A percentile compares a stretch with the other conserved stretches of the same genome.
phyloP scores from a whole-genome alignment of 78 protist species.

The Cyanophora paradoxa region DNA sequence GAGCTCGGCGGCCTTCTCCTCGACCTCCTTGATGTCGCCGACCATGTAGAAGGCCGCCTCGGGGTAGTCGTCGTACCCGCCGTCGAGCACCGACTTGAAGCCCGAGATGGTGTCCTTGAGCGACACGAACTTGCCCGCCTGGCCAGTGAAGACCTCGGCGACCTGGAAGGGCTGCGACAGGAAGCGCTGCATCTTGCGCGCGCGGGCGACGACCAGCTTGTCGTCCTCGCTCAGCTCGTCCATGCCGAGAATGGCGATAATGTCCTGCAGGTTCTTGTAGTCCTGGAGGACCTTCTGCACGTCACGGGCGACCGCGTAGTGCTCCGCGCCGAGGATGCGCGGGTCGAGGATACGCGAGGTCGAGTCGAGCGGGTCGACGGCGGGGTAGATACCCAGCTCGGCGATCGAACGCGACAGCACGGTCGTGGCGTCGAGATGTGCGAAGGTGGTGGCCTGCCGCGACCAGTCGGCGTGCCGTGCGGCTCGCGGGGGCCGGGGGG shows the following conservation, averaged over 20 bases:
- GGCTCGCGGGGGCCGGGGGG: too few relatives aligned
- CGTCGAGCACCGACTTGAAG: slow-evolving; percentile 77
- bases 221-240: slow-evolving; percentile 96
- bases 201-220: slow-evolving; percentile 91
- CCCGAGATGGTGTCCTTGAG: slow-evolving; percentile 77
- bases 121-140: slow-evolving; percentile 81
- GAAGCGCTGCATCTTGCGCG: slow-evolving; percentile 95
- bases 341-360: slow-evolving; percentile 95
- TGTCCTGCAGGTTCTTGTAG: slow-evolving; percentile 96
- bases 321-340: slow-evolving; percentile 72
- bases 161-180: slow-evolving; percentile 98
- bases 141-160: slow-evolving; percentile 96
- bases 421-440: slow-evolving; percentile 98
- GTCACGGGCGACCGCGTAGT: slow-evolving; percentile 71
- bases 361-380: slow-evolving; percentile 97
- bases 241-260: slow-evolving; percentile 97
- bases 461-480: too few relatives aligned
- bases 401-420: slow-evolving; percentile 94
- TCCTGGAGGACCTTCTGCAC: slow-evolving; percentile 89
- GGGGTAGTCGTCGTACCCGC: slow-evolving; percentile 88
- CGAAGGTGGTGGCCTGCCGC: slow-evolving; percentile 99
- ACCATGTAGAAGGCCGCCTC: slow-evolving; percentile 97
- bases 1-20: slow-evolving; percentile 66
- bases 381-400: slow-evolving; percentile 98
- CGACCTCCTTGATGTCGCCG: slow-evolving; percentile 80